Conservation (phyloP, 805 yeast species). For the Ogataea ramenticola region DNA sequence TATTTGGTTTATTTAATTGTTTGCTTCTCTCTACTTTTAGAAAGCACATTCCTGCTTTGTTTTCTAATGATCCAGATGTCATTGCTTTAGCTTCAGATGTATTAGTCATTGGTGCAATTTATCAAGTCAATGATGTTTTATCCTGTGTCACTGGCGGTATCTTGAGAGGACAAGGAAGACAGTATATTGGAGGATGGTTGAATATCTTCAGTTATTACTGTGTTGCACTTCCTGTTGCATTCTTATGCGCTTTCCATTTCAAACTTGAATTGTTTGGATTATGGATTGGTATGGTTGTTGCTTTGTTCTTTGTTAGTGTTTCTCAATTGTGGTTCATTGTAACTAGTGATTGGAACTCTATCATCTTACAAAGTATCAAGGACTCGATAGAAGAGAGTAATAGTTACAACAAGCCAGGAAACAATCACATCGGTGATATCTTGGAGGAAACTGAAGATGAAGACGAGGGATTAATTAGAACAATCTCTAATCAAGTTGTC, state of each 20-base stretch:
- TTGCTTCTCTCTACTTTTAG: slow-evolving; percentile 19
- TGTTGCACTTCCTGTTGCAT: slow-evolving; percentile 62
- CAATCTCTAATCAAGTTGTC: slow-evolving; percentile 10
- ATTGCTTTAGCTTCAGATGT: slow-evolving; percentile 17
- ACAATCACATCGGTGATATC: not conserved
- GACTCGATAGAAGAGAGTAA: slow-evolving; percentile 16
- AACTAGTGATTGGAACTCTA: slow-evolving; percentile 23
- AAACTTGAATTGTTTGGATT: slow-evolving; percentile 34
- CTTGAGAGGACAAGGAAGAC: slow-evolving; percentile 52
- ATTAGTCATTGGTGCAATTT: slow-evolving; percentile 24
- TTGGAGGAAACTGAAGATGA: slow-evolving; percentile 4
- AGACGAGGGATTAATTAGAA: slow-evolving; percentile 8
- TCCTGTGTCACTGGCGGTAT: slow-evolving; percentile 46
- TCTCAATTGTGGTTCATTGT: slow-evolving; percentile 33
- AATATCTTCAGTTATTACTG: slow-evolving; percentile 57
- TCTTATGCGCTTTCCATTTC: slow-evolving; percentile 45
- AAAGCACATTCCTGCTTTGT: slow-evolving; percentile 19
- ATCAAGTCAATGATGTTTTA: slow-evolving; percentile 43
- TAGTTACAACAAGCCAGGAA: not conserved
- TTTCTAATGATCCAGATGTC: slow-evolving; percentile 24
- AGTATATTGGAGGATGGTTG: slow-evolving; percentile 46
- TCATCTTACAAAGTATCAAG: slow-evolving; percentile 22
- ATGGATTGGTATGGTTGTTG: slow-evolving; percentile 29
- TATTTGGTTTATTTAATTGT: slow-evolving; percentile 18
- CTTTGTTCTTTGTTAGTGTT: slow-evolving; percentile 33